Conservation (phyloP, 495 filamentous ascomycete species). For the Penicillium steckii region DNA sequence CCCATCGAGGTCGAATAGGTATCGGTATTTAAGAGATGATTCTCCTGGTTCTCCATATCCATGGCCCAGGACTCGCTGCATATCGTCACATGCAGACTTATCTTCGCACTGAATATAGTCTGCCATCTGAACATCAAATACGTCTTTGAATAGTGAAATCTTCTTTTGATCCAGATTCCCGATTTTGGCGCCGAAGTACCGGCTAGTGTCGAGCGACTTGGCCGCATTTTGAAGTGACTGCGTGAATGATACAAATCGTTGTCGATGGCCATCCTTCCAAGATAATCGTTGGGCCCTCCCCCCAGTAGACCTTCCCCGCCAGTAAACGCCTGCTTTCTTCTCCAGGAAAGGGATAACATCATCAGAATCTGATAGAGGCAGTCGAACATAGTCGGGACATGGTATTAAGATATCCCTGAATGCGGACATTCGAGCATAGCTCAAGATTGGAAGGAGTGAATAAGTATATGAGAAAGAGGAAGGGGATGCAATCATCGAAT, state of each 20-base stretch:
- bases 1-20: slow-evolving; percentile 53
- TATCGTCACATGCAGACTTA: not conserved
- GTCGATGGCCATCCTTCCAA: not conserved
- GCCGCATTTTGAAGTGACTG: slow-evolving; percentile 1
- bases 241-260: not conserved
- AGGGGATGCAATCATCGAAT: not conserved
- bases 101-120: slow-evolving; percentile 1
- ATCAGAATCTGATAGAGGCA: not conserved
- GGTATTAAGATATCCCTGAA: slow-evolving; percentile 6
- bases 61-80: not conserved
- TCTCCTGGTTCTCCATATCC: not conserved
- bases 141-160: slow-evolving; percentile 1
- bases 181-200: not conserved
- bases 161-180: not conserved
- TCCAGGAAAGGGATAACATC: not conserved
- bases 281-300: not conserved
- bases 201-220: not conserved
- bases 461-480: not conserved
- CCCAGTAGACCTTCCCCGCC: not conserved
- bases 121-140: slow-evolving; percentile 4
- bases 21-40: not conserved
- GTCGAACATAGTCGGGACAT: not conserved
- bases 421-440: slow-evolving; percentile 1
- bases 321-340: slow-evolving; percentile 1
- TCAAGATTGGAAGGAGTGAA: not conserved